Evolutionary conservation across 305 asterid genomes (phyloP).

Genomic region (Fraxinus paxiana): DNA sequence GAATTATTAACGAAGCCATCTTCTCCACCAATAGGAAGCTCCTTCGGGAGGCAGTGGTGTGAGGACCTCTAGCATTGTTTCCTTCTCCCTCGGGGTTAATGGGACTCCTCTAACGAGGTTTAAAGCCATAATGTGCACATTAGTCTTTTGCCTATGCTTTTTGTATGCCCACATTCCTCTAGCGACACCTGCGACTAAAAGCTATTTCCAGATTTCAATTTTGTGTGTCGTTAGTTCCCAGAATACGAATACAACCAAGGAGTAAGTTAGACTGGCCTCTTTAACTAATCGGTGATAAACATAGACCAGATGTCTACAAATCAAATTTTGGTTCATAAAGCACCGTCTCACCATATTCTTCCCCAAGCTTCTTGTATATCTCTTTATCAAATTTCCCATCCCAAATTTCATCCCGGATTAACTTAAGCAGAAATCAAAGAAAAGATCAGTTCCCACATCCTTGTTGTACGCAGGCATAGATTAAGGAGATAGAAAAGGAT

Average conservation of each 20-base stretch:
- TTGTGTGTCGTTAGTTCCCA: not conserved
- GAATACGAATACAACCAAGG: not conserved
- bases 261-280: not conserved
- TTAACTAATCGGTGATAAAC: slow-evolving; percentile 78
- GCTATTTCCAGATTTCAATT: slow-evolving; percentile 32
- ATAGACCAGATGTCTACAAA: slow-evolving; percentile 82
- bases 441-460: slow-evolving; percentile 6
- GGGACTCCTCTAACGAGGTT: slow-evolving; percentile 81
- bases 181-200: slow-evolving; percentile 66
- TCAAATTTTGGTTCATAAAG: slow-evolving; percentile 86
- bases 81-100: slow-evolving; percentile 75
- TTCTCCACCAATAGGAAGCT: slow-evolving; percentile 59
- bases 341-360: slow-evolving; percentile 82
- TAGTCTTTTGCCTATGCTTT: slow-evolving; percentile 62
- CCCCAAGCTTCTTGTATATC: slow-evolving; percentile 73
- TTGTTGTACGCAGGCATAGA: not conserved
- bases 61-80: slow-evolving; percentile 73
- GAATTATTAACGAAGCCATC: slow-evolving; percentile 36
- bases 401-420: slow-evolving; percentile 70
- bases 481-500: too few species aligned
- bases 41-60: slow-evolving; percentile 65
- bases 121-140: slow-evolving; percentile 82
- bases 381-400: slow-evolving; percentile 80
- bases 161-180: slow-evolving; percentile 79
- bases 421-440: slow-evolving; percentile 33